Base-by-base conservation (phyloP, 257 asterid genomes). In the Capsicum pubescens region DNA sequence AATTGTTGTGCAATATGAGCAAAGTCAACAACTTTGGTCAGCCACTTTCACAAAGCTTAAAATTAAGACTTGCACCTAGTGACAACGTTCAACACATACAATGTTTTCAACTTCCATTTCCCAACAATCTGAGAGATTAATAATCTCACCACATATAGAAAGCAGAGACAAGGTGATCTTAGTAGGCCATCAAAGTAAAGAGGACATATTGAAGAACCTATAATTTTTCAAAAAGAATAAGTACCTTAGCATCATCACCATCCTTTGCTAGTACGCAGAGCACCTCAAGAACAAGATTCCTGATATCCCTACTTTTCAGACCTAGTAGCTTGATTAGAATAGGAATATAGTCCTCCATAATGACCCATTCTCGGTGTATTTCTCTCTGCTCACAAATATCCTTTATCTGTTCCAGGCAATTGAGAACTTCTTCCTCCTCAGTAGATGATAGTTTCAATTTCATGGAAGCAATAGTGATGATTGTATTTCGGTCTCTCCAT, bases 401-500 rank as follows among this genome's bases (percentile, higher is more conserved):
- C 85, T 87, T 85, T 72, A 91, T 61, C 87, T 83, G 83, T 80
- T 86, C 91, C 81, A 92, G 85, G 78, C 86, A 85, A 70, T 44
- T 82, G 86, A 90, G 90, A 86, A 90, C 91, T 64, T 91, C 93
- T 48, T 84, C 88, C 36, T 85, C 91, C 16, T 79, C 85, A 21
- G 81, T 84, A 0, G 92, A 88, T 7, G 81, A 86, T 13, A 92
- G 85, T 83, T 82, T 86, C 66, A 89, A 83, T 86, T 91, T 90
- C 83, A 90, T 55, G 48, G 89, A 85, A 32, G 92, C 92, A 13
- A 92, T 84, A 84, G 78, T 69, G 81, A 92, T 92, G 91, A 92
- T 92, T 58, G 90, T 90, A 83, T 92, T 92, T 84, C 97, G 87
- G 57, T 92, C 97, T 89, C 77, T 88, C 94, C 94, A 92, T 87